Base-by-base conservation (phyloP, 306 rosid species). In the Nissolia schottii region DNA sequence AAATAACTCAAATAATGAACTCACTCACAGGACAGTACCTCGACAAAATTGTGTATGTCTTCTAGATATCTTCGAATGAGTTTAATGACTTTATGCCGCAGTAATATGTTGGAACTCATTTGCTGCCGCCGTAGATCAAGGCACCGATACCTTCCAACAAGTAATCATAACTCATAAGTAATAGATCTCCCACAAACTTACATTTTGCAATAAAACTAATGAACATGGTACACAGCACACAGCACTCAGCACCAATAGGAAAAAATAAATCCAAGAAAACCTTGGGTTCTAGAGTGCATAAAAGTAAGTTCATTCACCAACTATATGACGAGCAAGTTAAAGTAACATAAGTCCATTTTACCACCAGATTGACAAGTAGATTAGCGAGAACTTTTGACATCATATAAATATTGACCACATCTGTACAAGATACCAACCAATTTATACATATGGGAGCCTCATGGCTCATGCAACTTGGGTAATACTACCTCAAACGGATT, bases 41-140 rank as follows among this genome's bases (percentile, higher is more conserved):
- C 98, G 65, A 94, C 98, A 80, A 94, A 94, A 79, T 75, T 90
- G 77, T 91, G 95, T 4, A 32, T 31, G 54, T 94, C 97, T 85
- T 94, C 99, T 55, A 94, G 80, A 76, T 87, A 85, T 84, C 96
- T 87, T 45, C 99, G 89, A 41, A 94, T 79, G 69, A 94, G 84
- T 81, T 94, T 94, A 83, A 91, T 90, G 65, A 94, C 97, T 53
- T 84, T 86, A 83, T 94, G 97, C 38, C 97, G 85, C 70, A 89
- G 80, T 86, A 86, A 79, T 58, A 94, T 86, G 89, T 91, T 91
- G 75, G 27, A 86, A 75, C 75, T 86, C 99, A 94, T 94, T 80
- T 89, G 96, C 31, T 80, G 85, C 79, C 99, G 82, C 48, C 96
- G 85, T 34, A 94, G 86, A 80, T 91, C 99, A 76, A 94, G 97